Evolutionary conservation across 176 grass and related monocot species (phyloP).

Genomic region (Bonia amplexicaulis): DNA sequence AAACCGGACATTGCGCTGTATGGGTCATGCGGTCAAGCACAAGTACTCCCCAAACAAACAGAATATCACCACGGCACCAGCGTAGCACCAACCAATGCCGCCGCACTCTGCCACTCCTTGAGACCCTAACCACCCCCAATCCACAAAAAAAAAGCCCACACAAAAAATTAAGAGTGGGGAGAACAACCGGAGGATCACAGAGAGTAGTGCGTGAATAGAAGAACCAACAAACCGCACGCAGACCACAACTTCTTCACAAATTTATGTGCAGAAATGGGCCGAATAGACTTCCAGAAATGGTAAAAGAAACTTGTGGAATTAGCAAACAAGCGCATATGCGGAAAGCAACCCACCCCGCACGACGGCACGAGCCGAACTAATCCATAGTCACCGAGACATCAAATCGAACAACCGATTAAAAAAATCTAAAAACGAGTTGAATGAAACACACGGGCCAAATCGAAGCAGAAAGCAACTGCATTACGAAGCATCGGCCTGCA

Average conservation of each 20-base stretch:
- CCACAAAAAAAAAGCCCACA: no score
- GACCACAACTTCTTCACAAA: not conserved
- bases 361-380: not conserved
- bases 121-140: no score
- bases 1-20: not conserved
- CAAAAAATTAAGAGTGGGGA: not conserved
- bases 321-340: not conserved
- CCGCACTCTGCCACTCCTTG: not conserved
- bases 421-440: not conserved
- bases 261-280: not conserved
- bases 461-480: constrained; percentile 19
- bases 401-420: not conserved
- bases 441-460: not conserved
- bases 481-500: not conserved
- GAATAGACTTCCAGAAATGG: not conserved
- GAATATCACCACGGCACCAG: not conserved
- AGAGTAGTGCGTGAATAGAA: not conserved
- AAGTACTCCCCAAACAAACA: not conserved
- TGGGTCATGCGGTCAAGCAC: not conserved
- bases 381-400: not conserved
- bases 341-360: not conserved
- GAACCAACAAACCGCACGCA: not conserved
- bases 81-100: not conserved
- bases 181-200: not conserved
- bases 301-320: not conserved